phyloP scores from a whole-genome alignment of 2,329 filamentous ascomycete species.

The Xylariaceae sp. region DNA sequence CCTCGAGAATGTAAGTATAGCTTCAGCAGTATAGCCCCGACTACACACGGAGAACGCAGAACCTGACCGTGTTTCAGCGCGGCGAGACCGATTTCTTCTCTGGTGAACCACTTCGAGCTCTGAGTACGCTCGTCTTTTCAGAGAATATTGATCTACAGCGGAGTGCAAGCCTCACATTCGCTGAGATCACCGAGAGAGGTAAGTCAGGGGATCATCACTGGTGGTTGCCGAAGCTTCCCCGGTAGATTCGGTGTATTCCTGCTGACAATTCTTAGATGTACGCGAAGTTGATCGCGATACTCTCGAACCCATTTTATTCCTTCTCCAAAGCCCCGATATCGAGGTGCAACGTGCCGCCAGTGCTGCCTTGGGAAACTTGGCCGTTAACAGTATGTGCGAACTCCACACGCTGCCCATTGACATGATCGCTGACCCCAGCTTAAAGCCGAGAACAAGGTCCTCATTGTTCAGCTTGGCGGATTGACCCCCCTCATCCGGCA shows the following conservation, averaged over 20 bases:
- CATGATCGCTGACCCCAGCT: slow-evolving; percentile 13
- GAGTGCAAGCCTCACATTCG: slow-evolving; percentile 96
- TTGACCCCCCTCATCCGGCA: slow-evolving; percentile 89
- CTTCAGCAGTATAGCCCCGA: background rate
- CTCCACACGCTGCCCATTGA: background rate
- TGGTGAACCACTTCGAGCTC: slow-evolving; percentile 84
- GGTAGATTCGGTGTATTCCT: background rate
- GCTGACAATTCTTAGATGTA: slow-evolving; percentile 61
- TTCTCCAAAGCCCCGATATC: slow-evolving; percentile 91
- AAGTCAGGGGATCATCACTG: slow-evolving; percentile 23
- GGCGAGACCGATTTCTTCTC: slow-evolving; percentile 98
- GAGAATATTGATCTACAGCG: slow-evolving; percentile 97
- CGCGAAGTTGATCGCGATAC: slow-evolving; percentile 92
- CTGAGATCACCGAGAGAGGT: slow-evolving; percentile 98
- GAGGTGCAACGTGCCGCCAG: slow-evolving; percentile 96
- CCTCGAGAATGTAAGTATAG: slow-evolving; percentile 76
- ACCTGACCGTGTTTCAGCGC: slow-evolving; percentile 54
- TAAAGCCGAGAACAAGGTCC: slow-evolving; percentile 91
- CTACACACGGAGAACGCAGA: background rate
- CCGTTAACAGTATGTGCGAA: slow-evolving; percentile 79
- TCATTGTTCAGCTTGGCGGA: slow-evolving; percentile 88
- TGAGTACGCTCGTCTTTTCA: slow-evolving; percentile 95
- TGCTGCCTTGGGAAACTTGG: slow-evolving; percentile 89
- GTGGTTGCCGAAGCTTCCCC: background rate
- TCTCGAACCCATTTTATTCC: slow-evolving; percentile 89